Conservation (phyloP, 192 early-diverging fungal genomes). For the Coemansia sp. region DNA sequence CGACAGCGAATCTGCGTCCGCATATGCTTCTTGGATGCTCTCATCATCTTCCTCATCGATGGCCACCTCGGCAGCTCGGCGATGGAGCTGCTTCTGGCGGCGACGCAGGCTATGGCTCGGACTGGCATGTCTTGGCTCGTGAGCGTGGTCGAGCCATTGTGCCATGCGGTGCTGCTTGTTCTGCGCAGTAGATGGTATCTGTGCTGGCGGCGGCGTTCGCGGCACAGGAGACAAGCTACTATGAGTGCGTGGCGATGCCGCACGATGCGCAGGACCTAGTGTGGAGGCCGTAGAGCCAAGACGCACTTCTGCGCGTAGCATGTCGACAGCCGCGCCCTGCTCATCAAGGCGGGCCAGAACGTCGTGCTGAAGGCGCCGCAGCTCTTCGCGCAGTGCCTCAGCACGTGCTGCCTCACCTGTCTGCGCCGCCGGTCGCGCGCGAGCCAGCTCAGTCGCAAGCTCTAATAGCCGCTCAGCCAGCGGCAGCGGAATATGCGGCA, state of each 20-base stretch:
- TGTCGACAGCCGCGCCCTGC: constrained; percentile 30
- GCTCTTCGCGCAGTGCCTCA: constrained; percentile 14
- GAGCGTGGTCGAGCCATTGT: constrained; percentile 28
- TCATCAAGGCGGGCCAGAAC: constrained; percentile 35
- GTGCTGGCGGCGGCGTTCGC: constrained; percentile 3
- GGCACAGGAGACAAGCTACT: constrained; percentile 12
- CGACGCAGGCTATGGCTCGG: too few species aligned
- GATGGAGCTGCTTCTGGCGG: too few species aligned
- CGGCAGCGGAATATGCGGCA: constrained; percentile 19
- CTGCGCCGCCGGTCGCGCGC: constrained; percentile 3
- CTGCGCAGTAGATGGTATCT: constrained; percentile 21
- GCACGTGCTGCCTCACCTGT: background rate
- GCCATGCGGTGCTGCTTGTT: constrained; percentile 37
- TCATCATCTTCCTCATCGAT: constrained; percentile 9
- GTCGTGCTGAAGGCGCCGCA: constrained; percentile 26
- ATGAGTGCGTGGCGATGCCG: too few species aligned
- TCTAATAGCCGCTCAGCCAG: constrained; percentile 37
- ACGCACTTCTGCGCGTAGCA: constrained; percentile 43
- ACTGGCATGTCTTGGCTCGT: too few species aligned
- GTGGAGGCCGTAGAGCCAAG: constrained; percentile 7
- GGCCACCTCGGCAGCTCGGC: background rate
- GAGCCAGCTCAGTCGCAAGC: constrained; percentile 19
- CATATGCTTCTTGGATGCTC: background rate
- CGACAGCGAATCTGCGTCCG: constrained; percentile 20
- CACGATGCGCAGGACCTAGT: too few species aligned